Base-by-base conservation (phyloP, 192 early-diverging fungal genomes). In the Mortierella claussenii region DNA sequence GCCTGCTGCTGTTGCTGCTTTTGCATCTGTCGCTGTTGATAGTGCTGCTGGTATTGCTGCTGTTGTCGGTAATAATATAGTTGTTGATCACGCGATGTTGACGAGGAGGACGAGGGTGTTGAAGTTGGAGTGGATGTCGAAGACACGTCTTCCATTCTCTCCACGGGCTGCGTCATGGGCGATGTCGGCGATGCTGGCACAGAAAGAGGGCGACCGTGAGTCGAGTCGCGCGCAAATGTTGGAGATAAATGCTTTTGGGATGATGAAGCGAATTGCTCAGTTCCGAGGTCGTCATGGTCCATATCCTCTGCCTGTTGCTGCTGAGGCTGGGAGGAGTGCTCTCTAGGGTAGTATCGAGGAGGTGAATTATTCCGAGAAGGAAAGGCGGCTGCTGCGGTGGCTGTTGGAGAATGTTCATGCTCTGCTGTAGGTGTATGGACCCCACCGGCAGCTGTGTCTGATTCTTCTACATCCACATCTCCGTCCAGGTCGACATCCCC, bases 31-130 rank as follows among this genome's bases (percentile, higher is more conserved):
- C 49, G 51, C 23, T 70, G 68, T 13, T 71, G 69, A 50, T 62
- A 61, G 26, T 70, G 68, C 33, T 70, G 68, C 31, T 61, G 51
- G 31, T 70, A 71, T 46, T 71, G 69, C 27, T 71, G 69, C 18
- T 71, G 69, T 23, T 71, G 69, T 4, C 53, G 69, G 34, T 71
- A 71, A 26, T 63, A 71, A 52, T 46, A 71, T 13, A 71, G 24
- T 23, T 71, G 69, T 44, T 71, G 69, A 2, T 63, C 69, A 17
- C 69, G 59, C n/a, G 44, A 24, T 30, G 26, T 5, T 4, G 51
- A n/a, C 23, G 28, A n/a, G n/a, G n/a, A n/a, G n/a, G n/a, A n/a
- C n/a, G n/a, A n/a, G n/a, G n/a, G n/a, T n/a, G n/a, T n/a, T n/a
- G n/a, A n/a, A n/a, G n/a, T n/a, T n/a, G n/a, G n/a, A n/a, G n/a